Conservation (phyloP, 2,329 filamentous ascomycete genomes). For the Diaporthe velutina region DNA sequence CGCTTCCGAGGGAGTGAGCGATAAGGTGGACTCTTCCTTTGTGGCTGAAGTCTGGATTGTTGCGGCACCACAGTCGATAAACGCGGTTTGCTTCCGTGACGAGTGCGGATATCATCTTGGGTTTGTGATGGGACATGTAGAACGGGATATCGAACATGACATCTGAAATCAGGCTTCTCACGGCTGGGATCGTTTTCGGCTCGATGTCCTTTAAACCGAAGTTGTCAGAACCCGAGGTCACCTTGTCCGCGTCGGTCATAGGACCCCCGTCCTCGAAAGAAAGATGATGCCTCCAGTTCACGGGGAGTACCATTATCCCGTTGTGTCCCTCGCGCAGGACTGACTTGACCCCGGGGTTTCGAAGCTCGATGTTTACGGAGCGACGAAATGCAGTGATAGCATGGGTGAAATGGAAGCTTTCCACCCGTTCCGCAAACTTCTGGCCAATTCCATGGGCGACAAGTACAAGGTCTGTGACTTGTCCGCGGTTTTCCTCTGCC, state of each 20-base stretch:
- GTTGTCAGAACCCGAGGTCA: constrained; percentile 69
- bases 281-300: constrained; percentile 93
- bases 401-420: constrained; percentile 97
- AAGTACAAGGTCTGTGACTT: constrained; percentile 88
- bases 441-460: constrained; percentile 97
- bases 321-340: constrained; percentile 83
- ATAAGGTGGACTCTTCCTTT: constrained; percentile 91
- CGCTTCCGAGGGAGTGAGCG: constrained; percentile 92
- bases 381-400: constrained; percentile 92
- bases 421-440: constrained; percentile 93
- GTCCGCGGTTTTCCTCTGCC: constrained; percentile 72
- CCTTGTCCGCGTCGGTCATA: constrained; percentile 66
- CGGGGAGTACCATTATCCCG: constrained; percentile 91
- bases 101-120: constrained; percentile 92
- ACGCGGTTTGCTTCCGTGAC: constrained; percentile 93
- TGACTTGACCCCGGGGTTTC: constrained; percentile 78
- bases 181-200: constrained; percentile 87
- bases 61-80: constrained; percentile 94
- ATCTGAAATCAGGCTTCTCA: constrained; percentile 95
- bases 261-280: constrained; percentile 86
- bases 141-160: constrained; percentile 99
- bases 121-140: constrained; percentile 96
- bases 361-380: constrained; percentile 86
- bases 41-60: constrained; percentile 88
- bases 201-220: constrained; percentile 88